Base-by-base conservation (phyloP, 495 filamentous ascomycete genomes). In the Barbatosphaeria neglecta region DNA sequence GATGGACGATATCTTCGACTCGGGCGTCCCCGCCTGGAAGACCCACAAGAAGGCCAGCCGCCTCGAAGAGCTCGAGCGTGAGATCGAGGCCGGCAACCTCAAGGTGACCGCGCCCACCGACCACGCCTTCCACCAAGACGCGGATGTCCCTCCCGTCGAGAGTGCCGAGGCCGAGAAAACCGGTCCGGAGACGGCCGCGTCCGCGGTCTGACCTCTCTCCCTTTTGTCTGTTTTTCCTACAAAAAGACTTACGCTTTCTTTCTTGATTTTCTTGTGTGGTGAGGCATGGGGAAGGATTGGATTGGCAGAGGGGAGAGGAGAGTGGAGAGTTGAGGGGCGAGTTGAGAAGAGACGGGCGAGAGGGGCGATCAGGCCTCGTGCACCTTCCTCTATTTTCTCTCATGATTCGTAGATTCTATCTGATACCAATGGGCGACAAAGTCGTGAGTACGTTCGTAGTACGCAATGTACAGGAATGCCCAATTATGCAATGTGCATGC, bases 1-100 rank as follows among this genome's bases (percentile, higher is more conserved):
- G 55, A 68, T 78, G 53, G 77, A 80, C 48, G 69, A 70, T 37
- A 71, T 81, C n/a, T 81, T 81, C 51, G 68, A 69, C 31, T 72
- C 76, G 4, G 68, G 73, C 1, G 62, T 59, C 23, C 67, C 67
- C 4, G 70, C 72, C 20, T 77, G 75, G 76, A 65, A 62, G 54
- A 46, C 55, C 13, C 56, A 56, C 13, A 52, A 61, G 35, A 72
- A 68, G 50, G 52, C 50, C 7, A 70, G 64, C 35, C 57, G 69
- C 28, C 55, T 80, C 28, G 74, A 80, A 42, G 51, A 66, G 39
- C 47, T 80, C 15, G 55, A 66, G 55, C 59, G 62, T 43, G 68
- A 77, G 47, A 78, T 78, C 50, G 73, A 76, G 62, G 57, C 58
- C 16, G 73, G 72, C 4, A 62, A 70, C 31, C 41, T 73, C 38